phyloP scores from a whole-genome alignment of 768 basidiomycete genomes.

The Amanita pseudoporphyria region DNA sequence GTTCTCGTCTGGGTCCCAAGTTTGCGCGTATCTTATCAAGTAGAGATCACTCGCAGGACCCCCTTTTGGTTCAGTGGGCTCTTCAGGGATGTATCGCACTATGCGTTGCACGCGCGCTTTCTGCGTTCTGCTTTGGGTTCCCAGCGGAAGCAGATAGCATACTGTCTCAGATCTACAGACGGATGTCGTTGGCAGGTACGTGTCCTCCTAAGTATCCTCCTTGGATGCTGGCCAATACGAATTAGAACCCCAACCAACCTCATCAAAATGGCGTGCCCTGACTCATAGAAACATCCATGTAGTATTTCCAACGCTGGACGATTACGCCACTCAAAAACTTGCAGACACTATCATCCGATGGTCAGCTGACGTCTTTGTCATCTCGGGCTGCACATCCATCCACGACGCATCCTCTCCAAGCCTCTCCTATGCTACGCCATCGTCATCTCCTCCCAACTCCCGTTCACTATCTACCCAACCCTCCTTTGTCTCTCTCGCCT shows the following conservation, averaged over 20 bases:
- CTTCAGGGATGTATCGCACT: constrained; percentile 62
- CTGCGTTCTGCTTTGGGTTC: constrained; percentile 67
- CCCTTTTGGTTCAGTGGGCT: constrained; percentile 67
- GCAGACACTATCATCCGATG: constrained; percentile 68
- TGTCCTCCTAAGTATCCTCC: constrained; percentile 6
- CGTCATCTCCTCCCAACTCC: constrained; percentile 14
- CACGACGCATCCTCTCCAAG: constrained; percentile 20
- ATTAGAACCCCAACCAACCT: constrained; percentile 66
- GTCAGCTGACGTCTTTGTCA: constrained; percentile 55
- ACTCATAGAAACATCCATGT: constrained; percentile 61
- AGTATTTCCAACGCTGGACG: constrained; percentile 55
- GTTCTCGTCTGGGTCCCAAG: constrained; percentile 51
- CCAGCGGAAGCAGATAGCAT: constrained; percentile 61
- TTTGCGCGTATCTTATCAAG: constrained; percentile 51
- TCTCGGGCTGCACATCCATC: constrained; percentile 45
- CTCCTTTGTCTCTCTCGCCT: constrained; percentile 13
- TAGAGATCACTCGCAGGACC: constrained; percentile 66
- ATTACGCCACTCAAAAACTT: constrained; percentile 62
- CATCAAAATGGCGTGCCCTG: constrained; percentile 68
- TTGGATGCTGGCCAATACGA: constrained; percentile 5
- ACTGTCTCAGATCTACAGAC: constrained; percentile 49
- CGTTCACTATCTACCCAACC: constrained; percentile 21
- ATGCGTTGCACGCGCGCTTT: constrained; percentile 57
- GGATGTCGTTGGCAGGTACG: constrained; percentile 46
- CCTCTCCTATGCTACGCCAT: constrained; percentile 11